Evolutionary conservation across 169 alveolate species (phyloP), one percentile per base, ranked within the genome.

Genomic region (Eimeria necatrix): DNA sequence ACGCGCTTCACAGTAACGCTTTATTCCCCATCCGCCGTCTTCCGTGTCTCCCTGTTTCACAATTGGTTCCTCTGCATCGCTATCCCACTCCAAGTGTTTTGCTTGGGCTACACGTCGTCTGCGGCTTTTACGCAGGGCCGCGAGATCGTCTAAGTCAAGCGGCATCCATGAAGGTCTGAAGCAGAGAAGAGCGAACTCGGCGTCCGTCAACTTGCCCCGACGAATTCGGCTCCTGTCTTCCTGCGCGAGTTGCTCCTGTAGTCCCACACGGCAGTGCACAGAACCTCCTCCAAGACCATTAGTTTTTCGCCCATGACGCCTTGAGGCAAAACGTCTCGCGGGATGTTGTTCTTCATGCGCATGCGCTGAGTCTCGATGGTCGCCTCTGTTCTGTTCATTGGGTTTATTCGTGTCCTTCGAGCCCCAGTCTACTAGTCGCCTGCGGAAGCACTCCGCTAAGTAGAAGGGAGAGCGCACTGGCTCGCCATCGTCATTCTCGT

Each of bases 161-260:
- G 51, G 87, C 78, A 93, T 87, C 95, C 95, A 93, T 14, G 92
- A 56, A 18, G 95, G 95, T 49, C 87, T 73, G 52, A 80, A 60
- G 52, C 90, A 71, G 16, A 93, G 80, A 26, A 93, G 84, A 48
- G 95, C 95, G 70, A 64, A 93, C 51, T 93, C 95, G 3, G 95
- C 95, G 20, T 87, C 93, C 52, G 95, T 93, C 80, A 93, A 64
- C 87, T 93, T 93, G 86, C 95, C 95, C 52, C 95, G 26, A 24
- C 93, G 78, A 52, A 93, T 80, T 52, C 95, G 90, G 32, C 87
- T 73, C 10, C 78, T 87, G 41, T 93, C 95, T 41, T 93, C 95
- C n/a, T 41, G 88, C 46, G 93, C 68, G 52, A 83, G 61, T 5
- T 80, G 91, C 68, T 74, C 95, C 87, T 93, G 95, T 60, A 81